Evolutionary conservation across 345 rosid genomes (phyloP), one percentile per base, ranked within the genome.

Genomic region (Eucalyptus viminalis): DNA sequence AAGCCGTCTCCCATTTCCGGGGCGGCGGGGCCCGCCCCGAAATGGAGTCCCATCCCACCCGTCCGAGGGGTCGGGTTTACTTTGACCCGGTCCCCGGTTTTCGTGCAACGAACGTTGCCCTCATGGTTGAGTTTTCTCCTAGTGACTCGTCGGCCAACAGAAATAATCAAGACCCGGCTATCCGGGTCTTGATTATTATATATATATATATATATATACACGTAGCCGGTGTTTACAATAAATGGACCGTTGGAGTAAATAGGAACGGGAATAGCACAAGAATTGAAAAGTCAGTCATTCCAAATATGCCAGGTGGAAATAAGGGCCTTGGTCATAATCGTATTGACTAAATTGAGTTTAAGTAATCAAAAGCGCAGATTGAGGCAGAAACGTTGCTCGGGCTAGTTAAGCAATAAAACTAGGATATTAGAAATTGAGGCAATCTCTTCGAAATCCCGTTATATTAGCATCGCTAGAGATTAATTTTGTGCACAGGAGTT

Each of bases 41-140:
- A 31, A 51, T 51, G 12, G 87, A 37, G 65, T 31, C 87, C 87
- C 87, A 22, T 86, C 56, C 56, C 45, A 2, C 16, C 58, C 58
- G 58, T 21, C 58, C 25, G 58, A 53, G 58, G 80, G 81, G 90
- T 87, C 88, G 86, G 21, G 21, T 65, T 34, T 56, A 87, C 67
- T 17, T 89, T 91, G 91, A 91, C 91, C 49, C 24, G 54, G 14
- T 83, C 83, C 58, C 51, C 25, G 44, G 37, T 24, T 49, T 65
- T 37, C 60, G 45, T 49, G 45, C 43, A 11, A 3, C 87, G 31
- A 49, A 47, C 67, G 62, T 14, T 14, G 76, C 34, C 76, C 34
- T n/a, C 76, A 0, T n/a, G 37, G 37, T 14, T 65, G 7, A 62
- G 69, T 62, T 65, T 65, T n/a, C 76, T 65, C 21, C 76, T 15